phyloP scores from a whole-genome alignment of 1,284 basidiomycete species.

The Takashimella tepidaria region DNA sequence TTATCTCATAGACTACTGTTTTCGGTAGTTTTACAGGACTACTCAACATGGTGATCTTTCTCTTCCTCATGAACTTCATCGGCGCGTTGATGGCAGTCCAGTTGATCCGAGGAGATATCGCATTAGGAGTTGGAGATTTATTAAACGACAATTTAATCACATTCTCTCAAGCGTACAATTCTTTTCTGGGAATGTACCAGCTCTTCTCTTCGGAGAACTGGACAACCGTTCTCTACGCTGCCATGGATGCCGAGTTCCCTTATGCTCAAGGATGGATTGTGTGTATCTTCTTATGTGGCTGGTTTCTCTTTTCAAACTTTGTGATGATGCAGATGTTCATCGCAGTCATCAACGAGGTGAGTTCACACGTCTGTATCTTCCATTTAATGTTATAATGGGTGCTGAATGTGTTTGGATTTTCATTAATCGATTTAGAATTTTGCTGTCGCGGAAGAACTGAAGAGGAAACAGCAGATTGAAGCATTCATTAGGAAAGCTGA shows the following conservation, averaged over 20 bases:
- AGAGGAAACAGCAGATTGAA: conserved; percentile 74
- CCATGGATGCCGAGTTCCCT: conserved; percentile 57
- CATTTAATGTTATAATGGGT: background rate
- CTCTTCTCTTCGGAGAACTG: conserved; percentile 95
- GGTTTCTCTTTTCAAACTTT: conserved; percentile 95
- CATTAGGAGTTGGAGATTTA: conserved; percentile 23
- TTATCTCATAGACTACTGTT: conserved; percentile 62
- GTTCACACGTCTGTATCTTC: conserved; percentile 6
- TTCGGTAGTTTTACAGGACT: conserved; percentile 91
- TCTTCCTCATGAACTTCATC: conserved; percentile 83
- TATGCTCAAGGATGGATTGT: conserved; percentile 70
- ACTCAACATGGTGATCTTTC: conserved; percentile 88
- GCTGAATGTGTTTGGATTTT: background rate
- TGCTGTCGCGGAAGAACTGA: conserved; percentile 83
- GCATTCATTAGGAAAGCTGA: conserved; percentile 51
- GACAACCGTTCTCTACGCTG: conserved; percentile 74
- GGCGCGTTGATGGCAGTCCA: conserved; percentile 64
- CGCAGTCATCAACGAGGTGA: conserved; percentile 86
- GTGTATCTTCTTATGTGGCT: conserved; percentile 70
- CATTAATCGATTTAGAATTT: too few species aligned
- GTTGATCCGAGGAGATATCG: conserved; percentile 68
- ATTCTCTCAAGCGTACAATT: conserved; percentile 83
- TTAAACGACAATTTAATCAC: conserved; percentile 61
- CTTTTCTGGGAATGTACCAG: conserved; percentile 82
- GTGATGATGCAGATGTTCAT: conserved; percentile 98